Percentiles rank a stretch among this genome's conserved stretches.
phyloP scores from a whole-genome alignment of 108 stramenopile species.

The Conticribra guillardii region DNA sequence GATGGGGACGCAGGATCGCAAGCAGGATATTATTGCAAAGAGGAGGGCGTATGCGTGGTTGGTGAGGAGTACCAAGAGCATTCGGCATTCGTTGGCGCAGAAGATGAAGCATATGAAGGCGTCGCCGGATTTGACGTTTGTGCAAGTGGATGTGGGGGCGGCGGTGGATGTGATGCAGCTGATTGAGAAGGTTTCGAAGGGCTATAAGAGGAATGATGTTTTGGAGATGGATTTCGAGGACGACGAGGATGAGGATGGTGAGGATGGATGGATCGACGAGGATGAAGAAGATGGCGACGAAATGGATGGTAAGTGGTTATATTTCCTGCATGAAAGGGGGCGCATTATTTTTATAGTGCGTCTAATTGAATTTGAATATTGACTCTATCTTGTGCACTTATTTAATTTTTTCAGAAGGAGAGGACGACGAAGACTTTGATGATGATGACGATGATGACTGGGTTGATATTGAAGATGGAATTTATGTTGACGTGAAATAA shows the following conservation, averaged over 20 bases:
- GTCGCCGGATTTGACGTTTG: constrained; percentile 79
- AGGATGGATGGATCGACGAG: constrained; percentile 50
- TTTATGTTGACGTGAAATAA: constrained; percentile 16
- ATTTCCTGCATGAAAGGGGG: no score
- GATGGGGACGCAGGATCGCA: constrained; percentile 32
- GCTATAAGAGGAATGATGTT: constrained; percentile 69
- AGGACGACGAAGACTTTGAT: constrained; percentile 1
- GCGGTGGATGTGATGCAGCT: constrained; percentile 91
- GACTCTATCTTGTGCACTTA: no score
- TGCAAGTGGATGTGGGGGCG: constrained; percentile 87
- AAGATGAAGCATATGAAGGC: constrained; percentile 86
- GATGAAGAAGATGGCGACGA: constrained; percentile 31
- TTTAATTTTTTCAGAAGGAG: constrained; percentile 1
- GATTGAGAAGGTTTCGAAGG: constrained; percentile 79
- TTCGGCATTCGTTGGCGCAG: constrained; percentile 81
- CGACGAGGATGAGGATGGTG: constrained; percentile 57
- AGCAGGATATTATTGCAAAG: constrained; percentile 59
- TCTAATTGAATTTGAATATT: no score
- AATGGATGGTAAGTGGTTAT: constrained; percentile 14
- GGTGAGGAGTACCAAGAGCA: constrained; percentile 71
- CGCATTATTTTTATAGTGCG: no score
- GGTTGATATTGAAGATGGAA: constrained; percentile 15
- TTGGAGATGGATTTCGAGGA: constrained; percentile 62
- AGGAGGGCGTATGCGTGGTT: constrained; percentile 87
- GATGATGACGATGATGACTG: constrained; percentile 23